Evolutionary conservation across 345 rosid species (phyloP).

Genomic region (Aquilaria yunnanensis): DNA sequence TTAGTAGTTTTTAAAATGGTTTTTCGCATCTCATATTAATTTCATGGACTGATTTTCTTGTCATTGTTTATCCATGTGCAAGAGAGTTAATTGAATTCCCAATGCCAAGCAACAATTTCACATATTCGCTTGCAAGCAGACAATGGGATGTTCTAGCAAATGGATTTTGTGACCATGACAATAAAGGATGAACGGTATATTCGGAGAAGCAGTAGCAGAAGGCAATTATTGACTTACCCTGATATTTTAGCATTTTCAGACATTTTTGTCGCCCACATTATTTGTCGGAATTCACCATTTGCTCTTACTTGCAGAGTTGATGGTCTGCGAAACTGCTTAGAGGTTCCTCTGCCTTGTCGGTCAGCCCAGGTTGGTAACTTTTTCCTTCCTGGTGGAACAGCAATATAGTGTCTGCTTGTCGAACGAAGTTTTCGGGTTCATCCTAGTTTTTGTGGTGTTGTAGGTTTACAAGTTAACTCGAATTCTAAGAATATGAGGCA

Average conservation of each 20-base stretch:
- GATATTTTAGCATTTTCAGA: neutral
- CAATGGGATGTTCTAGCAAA: slow-evolving; percentile 71
- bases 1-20: slow-evolving; percentile 2
- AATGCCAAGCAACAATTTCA: slow-evolving; percentile 68
- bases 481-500: slow-evolving; percentile 49
- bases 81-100: slow-evolving; percentile 90
- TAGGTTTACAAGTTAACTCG: slow-evolving; percentile 67
- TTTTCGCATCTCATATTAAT: neutral
- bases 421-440: neutral
- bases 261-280: neutral
- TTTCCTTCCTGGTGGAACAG: slow-evolving; percentile 2
- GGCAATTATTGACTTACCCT: slow-evolving; percentile 24
- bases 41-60: slow-evolving; percentile 4
- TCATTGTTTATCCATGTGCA: slow-evolving; percentile 21
- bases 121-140: slow-evolving; percentile 83
- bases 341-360: slow-evolving; percentile 74
- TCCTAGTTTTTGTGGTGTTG: neutral
- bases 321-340: slow-evolving; percentile 68
- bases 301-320: slow-evolving; percentile 46
- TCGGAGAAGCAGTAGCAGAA: slow-evolving; percentile 62
- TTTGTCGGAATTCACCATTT: neutral
- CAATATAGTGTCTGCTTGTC: too few relatives aligned
- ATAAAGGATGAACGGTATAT: slow-evolving; percentile 47
- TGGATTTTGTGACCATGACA: slow-evolving; percentile 17
- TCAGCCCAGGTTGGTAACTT: slow-evolving; percentile 75